These are phyloP conservation scores for Pseudogymnoascus sp. DNA, from an alignment of 2,329 filamentous ascomycete species.

Conservation along the genomic window DNA sequence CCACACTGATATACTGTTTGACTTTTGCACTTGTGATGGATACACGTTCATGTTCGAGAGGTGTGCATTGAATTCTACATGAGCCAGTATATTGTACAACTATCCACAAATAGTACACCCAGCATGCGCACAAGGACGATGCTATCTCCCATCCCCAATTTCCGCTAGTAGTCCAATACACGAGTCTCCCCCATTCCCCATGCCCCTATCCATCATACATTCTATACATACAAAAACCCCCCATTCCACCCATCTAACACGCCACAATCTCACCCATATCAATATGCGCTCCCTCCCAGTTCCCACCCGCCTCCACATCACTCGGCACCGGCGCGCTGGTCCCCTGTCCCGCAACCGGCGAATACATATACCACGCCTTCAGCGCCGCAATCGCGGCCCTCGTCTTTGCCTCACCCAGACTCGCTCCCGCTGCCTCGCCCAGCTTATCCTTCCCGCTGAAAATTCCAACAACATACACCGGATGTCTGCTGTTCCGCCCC, in stretches of 20 bases:
- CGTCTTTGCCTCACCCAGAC: constrained; percentile 65
- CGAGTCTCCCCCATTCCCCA: background rate
- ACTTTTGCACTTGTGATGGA: constrained; percentile 6
- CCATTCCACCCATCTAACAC: constrained; percentile 9
- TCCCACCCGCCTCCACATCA: constrained; percentile 33
- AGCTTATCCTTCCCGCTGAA: constrained; percentile 87
- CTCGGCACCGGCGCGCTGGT: constrained; percentile 39
- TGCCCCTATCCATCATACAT: constrained; percentile 9
- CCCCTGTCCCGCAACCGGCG: constrained; percentile 41
- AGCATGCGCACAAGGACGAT: background rate
- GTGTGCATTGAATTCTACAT: constrained; percentile 19
- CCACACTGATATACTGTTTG: background rate
- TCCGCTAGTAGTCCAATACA: constrained; percentile 3
- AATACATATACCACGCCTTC: constrained; percentile 96
- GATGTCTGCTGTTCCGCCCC: constrained; percentile 71
- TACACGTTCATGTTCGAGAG: constrained; percentile 11
- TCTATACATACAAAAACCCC: constrained; percentile 9
- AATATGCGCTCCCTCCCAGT: constrained; percentile 46
- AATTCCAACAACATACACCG: constrained; percentile 89
- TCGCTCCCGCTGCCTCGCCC: constrained; percentile 78
- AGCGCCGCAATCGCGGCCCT: constrained; percentile 77
- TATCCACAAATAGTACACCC: constrained; percentile 20
- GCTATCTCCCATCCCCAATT: constrained; percentile 1
- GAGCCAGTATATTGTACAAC: constrained; percentile 21
- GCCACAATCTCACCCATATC: constrained; percentile 47